Conservation (phyloP, 129 eudicot genomes). For the Lactuca sativa region DNA sequence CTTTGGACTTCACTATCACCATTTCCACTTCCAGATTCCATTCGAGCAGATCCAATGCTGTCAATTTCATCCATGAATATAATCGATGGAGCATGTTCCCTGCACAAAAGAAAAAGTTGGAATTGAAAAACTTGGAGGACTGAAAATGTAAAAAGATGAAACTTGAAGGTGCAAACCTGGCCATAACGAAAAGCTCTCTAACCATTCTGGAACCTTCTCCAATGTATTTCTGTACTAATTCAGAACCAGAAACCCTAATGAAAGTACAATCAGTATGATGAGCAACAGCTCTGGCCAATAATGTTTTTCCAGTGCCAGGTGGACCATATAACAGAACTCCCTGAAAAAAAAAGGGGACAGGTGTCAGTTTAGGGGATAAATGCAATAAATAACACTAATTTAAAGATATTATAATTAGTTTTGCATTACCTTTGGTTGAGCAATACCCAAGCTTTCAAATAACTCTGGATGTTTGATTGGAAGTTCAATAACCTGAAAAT, state of each 20-base stretch:
- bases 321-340: constrained; percentile 92
- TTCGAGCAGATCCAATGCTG: constrained; percentile 92
- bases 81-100: constrained; percentile 93
- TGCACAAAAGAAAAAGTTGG: constrained; percentile 20
- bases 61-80: constrained; percentile 96
- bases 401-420: neutral
- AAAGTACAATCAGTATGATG: constrained; percentile 95
- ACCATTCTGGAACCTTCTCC: constrained; percentile 99
- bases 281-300: constrained; percentile 93
- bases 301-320: constrained; percentile 86
- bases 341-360: constrained; percentile 18
- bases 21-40: constrained; percentile 96
- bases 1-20: constrained; percentile 97
- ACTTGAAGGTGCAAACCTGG: constrained; percentile 55
- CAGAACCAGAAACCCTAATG: constrained; percentile 95
- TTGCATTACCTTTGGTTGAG: constrained; percentile 82
- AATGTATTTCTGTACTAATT: constrained; percentile 85
- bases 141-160: neutral
- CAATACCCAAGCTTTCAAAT: constrained; percentile 89
- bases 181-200: constrained; percentile 95
- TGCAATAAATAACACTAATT: neutral
- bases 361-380: neutral
- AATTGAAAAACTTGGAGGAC: neutral
- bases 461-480: constrained; percentile 90
- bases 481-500: constrained; percentile 78